These are phyloP conservation scores for Phaffomyces opuntiae DNA, from an alignment of 805 yeast species.

Conservation along the genomic window DNA sequence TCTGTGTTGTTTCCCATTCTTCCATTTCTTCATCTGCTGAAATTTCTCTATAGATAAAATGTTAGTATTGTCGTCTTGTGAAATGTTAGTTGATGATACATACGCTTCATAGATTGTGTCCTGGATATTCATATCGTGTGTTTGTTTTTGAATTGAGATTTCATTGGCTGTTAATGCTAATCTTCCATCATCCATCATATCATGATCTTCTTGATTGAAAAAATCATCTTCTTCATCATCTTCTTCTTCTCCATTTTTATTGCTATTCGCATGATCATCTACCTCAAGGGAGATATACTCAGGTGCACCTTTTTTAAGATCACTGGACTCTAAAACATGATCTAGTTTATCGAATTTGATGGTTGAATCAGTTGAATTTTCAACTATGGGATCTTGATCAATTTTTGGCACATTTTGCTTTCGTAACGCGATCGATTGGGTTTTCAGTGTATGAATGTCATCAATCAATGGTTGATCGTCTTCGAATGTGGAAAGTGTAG, in stretches of 20 bases:
- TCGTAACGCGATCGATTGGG: no score
- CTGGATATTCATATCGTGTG: slow-evolving; percentile 26
- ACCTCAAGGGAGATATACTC: slow-evolving; percentile 1
- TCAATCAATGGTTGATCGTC: no score
- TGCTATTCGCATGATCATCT: slow-evolving; percentile 7
- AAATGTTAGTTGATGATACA: not conserved
- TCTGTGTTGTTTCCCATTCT: slow-evolving; percentile 15
- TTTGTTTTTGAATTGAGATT: slow-evolving; percentile 18
- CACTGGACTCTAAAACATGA: no score
- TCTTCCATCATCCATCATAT: slow-evolving; percentile 18
- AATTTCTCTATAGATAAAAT: slow-evolving; percentile 8
- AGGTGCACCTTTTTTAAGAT: not conserved
- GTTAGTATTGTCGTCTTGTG: slow-evolving; percentile 7
- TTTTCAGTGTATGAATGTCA: no score
- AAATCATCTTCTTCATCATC: slow-evolving; percentile 14
- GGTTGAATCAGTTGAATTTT: not conserved
- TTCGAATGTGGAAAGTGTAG: no score
- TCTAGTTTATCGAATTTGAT: no score
- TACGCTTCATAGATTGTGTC: slow-evolving; percentile 27
- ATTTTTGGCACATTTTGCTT: not conserved
- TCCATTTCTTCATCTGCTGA: slow-evolving; percentile 17
- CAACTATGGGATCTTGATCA: not conserved
- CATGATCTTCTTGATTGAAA: not conserved
- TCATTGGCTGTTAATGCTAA: slow-evolving; percentile 26
- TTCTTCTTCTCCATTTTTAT: slow-evolving; percentile 6